Base-by-base conservation (phyloP, 257 asterid genomes). In the Solanum piurae region DNA sequence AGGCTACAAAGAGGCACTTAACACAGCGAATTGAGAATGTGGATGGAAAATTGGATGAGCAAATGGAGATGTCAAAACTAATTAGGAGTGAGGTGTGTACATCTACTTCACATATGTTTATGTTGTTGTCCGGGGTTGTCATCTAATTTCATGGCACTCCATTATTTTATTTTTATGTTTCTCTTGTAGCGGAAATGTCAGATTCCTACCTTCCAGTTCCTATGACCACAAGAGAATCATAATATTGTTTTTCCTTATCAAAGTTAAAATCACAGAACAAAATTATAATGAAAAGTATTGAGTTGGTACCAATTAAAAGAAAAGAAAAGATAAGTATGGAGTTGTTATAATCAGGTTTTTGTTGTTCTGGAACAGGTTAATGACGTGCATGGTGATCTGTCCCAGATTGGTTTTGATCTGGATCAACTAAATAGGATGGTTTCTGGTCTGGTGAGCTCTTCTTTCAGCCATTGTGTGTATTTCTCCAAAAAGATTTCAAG, bases 31-130 rank as follows among this genome's bases (percentile, higher is more conserved):
- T 95, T 85, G 98, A 94, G 92, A 97, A 95, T 82, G 90, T 97
- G 95, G 98, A 97, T 66, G 98, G 94, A 88, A 97, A 95, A 90
- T 91, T 95, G 40, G 98, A 97, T 90, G 98, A 95, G 76, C 99
- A 97, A 93, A 91, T 95, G 86, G 98, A 95, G 89, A 83, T 95
- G 14, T 95, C 98, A 84, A 95, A 95, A 89, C 88, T 93, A 88
- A 93, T 97, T 85, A 91, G 93, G 90, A 89, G 71, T 44, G 98
- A 96, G 94, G 99, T 95, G 38, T 46, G 64, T 46, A 44, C 9
- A n/a, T 76, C 23, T 76, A 6, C 83, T 40, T 55, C 60, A 40
- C 36, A 11, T 40, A 58, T 21, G 33, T 40, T 76, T 86, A 23
- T 18, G n/a, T 16, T 79, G 36, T 85, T 85, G 31, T 29, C 29